phyloP scores from a whole-genome alignment of 768 basidiomycete genomes.

The Rhodocollybia butyracea region DNA sequence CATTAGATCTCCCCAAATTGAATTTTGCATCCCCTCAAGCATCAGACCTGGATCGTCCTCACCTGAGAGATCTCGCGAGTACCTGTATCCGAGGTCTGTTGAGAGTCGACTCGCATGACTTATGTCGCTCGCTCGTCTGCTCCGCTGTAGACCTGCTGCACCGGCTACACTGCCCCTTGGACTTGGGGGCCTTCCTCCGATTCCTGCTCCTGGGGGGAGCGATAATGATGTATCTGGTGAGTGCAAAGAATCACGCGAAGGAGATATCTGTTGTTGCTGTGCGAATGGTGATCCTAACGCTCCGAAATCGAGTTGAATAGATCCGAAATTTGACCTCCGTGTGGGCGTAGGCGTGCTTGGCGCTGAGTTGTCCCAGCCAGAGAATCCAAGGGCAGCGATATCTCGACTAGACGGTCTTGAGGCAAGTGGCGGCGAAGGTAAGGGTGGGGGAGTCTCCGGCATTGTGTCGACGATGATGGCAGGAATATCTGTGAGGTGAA shows the following conservation, averaged over 20 bases:
- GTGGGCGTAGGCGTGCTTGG: slow-evolving; percentile 40
- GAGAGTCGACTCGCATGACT: slow-evolving; percentile 64
- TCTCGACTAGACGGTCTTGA: slow-evolving; percentile 42
- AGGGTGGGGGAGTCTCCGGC: slow-evolving; percentile 45
- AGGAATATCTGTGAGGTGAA: slow-evolving; percentile 51
- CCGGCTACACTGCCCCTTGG: slow-evolving; percentile 18
- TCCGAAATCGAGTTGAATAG: slow-evolving; percentile 2
- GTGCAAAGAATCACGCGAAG: slow-evolving; percentile 9
- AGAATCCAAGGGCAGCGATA: slow-evolving; percentile 43
- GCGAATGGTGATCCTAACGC: background rate
- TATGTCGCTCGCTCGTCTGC: slow-evolving; percentile 54
- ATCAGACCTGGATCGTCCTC: slow-evolving; percentile 48
- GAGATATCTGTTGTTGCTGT: background rate
- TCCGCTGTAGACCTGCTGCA: slow-evolving; percentile 49
- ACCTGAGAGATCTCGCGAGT: slow-evolving; percentile 37
- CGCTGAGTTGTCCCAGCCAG: slow-evolving; percentile 12
- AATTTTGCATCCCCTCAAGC: slow-evolving; percentile 57
- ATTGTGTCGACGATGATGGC: slow-evolving; percentile 65
- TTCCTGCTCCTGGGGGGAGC: slow-evolving; percentile 12
- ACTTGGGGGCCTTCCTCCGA: background rate
- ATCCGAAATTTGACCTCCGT: slow-evolving; percentile 14
- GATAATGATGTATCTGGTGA: slow-evolving; percentile 46
- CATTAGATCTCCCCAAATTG: slow-evolving; percentile 65
- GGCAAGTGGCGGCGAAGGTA: background rate
- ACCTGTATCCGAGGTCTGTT: slow-evolving; percentile 43